Evolutionary conservation across 768 basidiomycete species (phyloP).

Genomic region (Naganishia vaughanmartiniae): DNA sequence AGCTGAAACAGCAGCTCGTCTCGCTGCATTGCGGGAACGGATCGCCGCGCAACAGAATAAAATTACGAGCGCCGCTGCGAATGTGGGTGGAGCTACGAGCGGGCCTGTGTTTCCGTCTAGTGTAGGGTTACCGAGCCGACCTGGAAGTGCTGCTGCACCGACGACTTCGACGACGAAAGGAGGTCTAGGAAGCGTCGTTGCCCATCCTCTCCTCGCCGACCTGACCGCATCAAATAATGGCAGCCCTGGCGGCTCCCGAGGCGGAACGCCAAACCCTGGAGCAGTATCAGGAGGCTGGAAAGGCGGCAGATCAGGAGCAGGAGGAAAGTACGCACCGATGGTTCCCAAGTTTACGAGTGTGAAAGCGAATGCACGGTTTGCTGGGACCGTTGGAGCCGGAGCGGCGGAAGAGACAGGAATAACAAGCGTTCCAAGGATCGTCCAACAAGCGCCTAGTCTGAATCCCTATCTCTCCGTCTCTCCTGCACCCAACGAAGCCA

Average conservation of each 20-base stretch:
- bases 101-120: background rate
- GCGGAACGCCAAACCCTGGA: conserved; percentile 27
- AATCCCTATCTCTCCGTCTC: conserved; percentile 74
- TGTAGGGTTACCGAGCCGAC: conserved; percentile 59
- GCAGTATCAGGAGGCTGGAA: conserved; percentile 57
- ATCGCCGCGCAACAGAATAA: conserved; percentile 79
- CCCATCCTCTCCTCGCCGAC: conserved; percentile 23
- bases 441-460: conserved; percentile 46
- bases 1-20: conserved; percentile 64
- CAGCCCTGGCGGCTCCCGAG: background rate
- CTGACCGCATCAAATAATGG: background rate
- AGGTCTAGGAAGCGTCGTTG: conserved; percentile 17
- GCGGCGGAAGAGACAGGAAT: conserved; percentile 23
- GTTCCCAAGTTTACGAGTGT: conserved; percentile 98
- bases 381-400: conserved; percentile 39
- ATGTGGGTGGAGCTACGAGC: conserved; percentile 50
- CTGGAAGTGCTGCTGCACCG: conserved; percentile 52
- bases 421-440: conserved; percentile 39
- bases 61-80: conserved; percentile 49
- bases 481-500: conserved; percentile 49
- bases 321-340: conserved; percentile 93
- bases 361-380: conserved; percentile 58
- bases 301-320: conserved; percentile 66
- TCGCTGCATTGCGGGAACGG: conserved; percentile 80
- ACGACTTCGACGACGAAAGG: conserved; percentile 45